A percentile compares a stretch with the other conserved stretches of the same genome.
Evolutionary conservation across 345 rosid genomes (phyloP).

Genomic region (Euphorbia lathyris): DNA sequence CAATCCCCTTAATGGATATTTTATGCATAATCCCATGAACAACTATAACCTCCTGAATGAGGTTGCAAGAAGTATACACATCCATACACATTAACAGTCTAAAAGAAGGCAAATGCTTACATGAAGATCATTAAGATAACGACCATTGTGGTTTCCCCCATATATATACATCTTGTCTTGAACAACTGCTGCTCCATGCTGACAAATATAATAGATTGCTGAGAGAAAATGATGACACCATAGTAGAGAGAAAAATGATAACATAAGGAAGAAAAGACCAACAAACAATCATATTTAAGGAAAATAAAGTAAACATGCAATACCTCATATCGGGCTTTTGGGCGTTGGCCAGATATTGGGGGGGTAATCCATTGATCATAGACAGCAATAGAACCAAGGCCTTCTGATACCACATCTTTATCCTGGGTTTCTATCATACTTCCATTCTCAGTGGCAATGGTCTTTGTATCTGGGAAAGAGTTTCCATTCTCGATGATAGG

Average conservation of each 20-base stretch:
- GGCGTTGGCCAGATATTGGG: constrained; percentile 70
- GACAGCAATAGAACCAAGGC: constrained; percentile 63
- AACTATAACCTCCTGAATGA: not conserved
- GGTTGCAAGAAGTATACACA: not conserved
- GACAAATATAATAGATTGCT: constrained; percentile 30
- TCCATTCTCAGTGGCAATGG: constrained; percentile 63
- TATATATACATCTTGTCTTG: constrained; percentile 89
- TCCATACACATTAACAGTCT: not conserved
- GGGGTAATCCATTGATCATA: constrained; percentile 93
- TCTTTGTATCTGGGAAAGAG: constrained; percentile 62
- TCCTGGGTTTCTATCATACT: constrained; percentile 66
- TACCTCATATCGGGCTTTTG: constrained; percentile 97
- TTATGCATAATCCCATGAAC: not conserved
- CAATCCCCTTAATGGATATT: not conserved
- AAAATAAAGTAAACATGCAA: constrained; percentile 15
- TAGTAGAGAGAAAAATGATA: constrained; percentile 3
- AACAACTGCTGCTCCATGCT: constrained; percentile 94
- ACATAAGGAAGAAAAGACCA: constrained; percentile 18
- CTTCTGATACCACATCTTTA: constrained; percentile 91
- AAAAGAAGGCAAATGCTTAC: constrained; percentile 42
- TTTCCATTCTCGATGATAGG: constrained; percentile 57
- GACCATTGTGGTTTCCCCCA: constrained; percentile 99
- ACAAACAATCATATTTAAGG: constrained; percentile 13
- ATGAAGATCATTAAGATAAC: constrained; percentile 90
- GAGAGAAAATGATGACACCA: constrained; percentile 18